These are phyloP conservation scores for Alternaria arbusti DNA, from an alignment of 2,329 filamentous ascomycete species.

Conservation along the genomic window DNA sequence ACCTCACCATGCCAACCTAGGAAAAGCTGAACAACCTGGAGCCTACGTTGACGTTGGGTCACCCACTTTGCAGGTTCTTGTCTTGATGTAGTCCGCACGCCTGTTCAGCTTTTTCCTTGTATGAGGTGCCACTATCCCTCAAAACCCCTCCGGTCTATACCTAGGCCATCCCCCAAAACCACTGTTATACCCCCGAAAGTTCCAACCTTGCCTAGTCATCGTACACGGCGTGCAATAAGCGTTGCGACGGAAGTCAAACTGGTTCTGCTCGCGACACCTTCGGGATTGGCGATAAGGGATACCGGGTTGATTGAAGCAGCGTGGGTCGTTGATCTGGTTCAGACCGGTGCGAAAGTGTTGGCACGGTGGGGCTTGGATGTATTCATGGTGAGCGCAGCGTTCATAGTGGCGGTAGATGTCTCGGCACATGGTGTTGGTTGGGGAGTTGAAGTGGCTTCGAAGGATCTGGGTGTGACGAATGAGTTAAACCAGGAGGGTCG, in stretches of 20 bases:
- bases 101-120: background rate
- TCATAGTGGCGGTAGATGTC: constrained; percentile 10
- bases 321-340: constrained; percentile 8
- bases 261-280: background rate
- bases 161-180: background rate
- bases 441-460: background rate
- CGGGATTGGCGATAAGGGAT: constrained; percentile 7
- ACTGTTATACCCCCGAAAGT: constrained; percentile 2
- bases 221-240: constrained; percentile 6
- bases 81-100: background rate
- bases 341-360: constrained; percentile 1
- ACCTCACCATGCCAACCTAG: background rate
- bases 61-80: background rate
- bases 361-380: constrained; percentile 4
- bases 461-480: background rate
- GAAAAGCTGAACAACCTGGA: background rate
- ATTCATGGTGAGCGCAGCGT: constrained; percentile 8
- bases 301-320: background rate
- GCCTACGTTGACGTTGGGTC: background rate
- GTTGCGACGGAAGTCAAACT: background rate
- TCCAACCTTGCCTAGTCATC: constrained; percentile 5
- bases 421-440: background rate
- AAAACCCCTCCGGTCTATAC: background rate
- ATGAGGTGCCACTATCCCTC: background rate
- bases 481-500: background rate